phyloP scores from a whole-genome alignment of 352 stramenopile genomes.

The Globisporangium rhizosaccharum region DNA sequence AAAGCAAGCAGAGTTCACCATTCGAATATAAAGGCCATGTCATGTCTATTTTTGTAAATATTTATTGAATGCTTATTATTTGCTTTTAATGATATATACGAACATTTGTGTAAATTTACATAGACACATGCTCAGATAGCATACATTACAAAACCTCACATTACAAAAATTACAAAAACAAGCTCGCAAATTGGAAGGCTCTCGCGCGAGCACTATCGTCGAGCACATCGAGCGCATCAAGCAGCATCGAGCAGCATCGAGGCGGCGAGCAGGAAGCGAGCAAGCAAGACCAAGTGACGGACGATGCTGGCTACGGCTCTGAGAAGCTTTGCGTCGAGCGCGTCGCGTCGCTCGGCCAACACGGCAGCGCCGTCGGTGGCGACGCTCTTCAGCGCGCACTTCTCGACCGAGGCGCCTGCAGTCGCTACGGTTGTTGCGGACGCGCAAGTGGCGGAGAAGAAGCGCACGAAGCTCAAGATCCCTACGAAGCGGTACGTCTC shows the following conservation, averaged over 20 bases:
- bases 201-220: constrained; percentile 1
- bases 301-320: constrained; percentile 55
- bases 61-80: background rate
- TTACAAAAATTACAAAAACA: background rate
- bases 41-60: too few relatives aligned
- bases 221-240: background rate
- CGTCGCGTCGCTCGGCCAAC: constrained; percentile 16
- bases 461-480: constrained; percentile 78
- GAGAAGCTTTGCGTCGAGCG: constrained; percentile 41
- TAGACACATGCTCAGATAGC: background rate
- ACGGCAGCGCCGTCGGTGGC: constrained; percentile 4
- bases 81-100: background rate
- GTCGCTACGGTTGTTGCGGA: constrained; percentile 8
- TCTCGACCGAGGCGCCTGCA: constrained; percentile 29
- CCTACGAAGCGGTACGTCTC: constrained; percentile 55
- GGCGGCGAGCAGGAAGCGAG: background rate
- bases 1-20: too few relatives aligned
- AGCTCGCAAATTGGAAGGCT: background rate
- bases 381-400: constrained; percentile 29
- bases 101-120: background rate
- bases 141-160: background rate
- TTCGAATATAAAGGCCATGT: too few relatives aligned
- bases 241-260: background rate
- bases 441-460: constrained; percentile 20
- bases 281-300: background rate